Conservation (phyloP, 345 rosid species). For the Cardamine occulta region DNA sequence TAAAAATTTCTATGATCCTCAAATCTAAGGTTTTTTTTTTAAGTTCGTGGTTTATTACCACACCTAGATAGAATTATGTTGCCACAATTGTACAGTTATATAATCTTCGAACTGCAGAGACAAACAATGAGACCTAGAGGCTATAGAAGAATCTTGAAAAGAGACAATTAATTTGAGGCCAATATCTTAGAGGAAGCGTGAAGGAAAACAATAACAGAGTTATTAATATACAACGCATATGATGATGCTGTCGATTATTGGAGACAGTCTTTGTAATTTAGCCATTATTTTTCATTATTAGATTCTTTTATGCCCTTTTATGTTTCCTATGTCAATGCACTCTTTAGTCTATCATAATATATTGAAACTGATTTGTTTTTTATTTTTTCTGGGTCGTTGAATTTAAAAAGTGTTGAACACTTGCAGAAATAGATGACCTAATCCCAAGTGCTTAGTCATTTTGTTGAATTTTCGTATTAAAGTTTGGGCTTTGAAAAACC, state of each 20-base stretch:
- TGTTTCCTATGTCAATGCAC: conserved; percentile 15
- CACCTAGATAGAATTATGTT: conserved; percentile 8
- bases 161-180: conserved; percentile 19
- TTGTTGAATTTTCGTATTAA: not conserved
- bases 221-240: conserved; percentile 20
- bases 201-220: conserved; percentile 31
- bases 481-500: not conserved
- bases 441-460: not conserved
- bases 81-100: not conserved
- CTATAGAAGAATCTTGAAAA: conserved; percentile 10
- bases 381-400: not conserved
- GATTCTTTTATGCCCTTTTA: conserved; percentile 14
- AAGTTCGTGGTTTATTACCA: not conserved
- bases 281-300: conserved; percentile 28
- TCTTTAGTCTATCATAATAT: not conserved
- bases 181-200: conserved; percentile 2
- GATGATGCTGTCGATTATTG: conserved; percentile 27
- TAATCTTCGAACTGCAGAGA: conserved; percentile 14
- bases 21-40: not conserved
- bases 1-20: not conserved
- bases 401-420: not conserved
- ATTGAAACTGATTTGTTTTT: conserved; percentile 12
- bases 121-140: conserved; percentile 7
- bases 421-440: not conserved
- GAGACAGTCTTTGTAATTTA: conserved; percentile 30